Base-by-base conservation (phyloP, 257 asterid genomes). In the Lantana camara region DNA sequence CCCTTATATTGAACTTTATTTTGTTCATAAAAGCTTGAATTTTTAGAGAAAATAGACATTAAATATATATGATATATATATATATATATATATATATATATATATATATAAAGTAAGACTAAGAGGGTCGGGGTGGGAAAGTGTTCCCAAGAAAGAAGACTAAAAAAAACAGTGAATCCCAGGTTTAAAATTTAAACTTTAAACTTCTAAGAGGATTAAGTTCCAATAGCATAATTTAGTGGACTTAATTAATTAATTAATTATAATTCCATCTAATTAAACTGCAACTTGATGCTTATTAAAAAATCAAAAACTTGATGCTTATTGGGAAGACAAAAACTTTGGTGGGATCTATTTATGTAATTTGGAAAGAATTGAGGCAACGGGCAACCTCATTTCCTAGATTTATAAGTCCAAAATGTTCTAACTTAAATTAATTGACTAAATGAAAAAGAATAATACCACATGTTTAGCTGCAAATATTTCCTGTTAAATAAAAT, bases 271-370 rank as follows among this genome's bases (percentile, higher is more conserved):
- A 48, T 63, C 13, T 34, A 20, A 49, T 34, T n/a, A n/a, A n/a
- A n/a, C n/a, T n/a, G n/a, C 38, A 34, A 3, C 48, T 51, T 32
- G 68, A 63, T 49, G 45, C 68, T 63, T 48, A 35, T 63, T 63
- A 49, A 35, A 16, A n/a, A 49, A 32, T 32, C 12, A 8, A 51
- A 23, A 34, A 3, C 48, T 51, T 32, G 68, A 63, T 49, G 45
- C 68, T 63, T 48, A 35, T 63, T 63, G 59, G 48, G 27, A n/a
- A 49, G 19, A 48, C 12, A 8, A 51, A 63, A 34, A 13, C 67
- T n/a, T 27, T 27, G 32, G 32, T 27, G 32, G 32, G 32, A 27
- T 46, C 40, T 35, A 35, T 35, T 35, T 35, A 35, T 35, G 40
- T 35, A 7, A 35, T 35, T 4, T 35, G 40, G 40, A 35, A 35